Evolutionary conservation across 2,329 filamentous ascomycete genomes (phyloP).

Genomic region (Aspergillus transmontanensis): DNA sequence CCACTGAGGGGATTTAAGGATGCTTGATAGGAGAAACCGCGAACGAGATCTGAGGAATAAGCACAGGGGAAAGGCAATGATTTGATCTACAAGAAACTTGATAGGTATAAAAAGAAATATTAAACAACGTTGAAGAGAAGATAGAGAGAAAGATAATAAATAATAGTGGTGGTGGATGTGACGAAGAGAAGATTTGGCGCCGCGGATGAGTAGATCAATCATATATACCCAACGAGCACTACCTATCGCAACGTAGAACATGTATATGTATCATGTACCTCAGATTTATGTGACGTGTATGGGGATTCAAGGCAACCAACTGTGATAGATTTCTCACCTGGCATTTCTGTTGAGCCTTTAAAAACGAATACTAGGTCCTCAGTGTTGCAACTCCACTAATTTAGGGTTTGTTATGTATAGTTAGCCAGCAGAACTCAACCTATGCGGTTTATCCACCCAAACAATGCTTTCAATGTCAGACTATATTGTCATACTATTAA

Average conservation of each 20-base stretch:
- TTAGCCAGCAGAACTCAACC: neutral
- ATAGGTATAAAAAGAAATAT: neutral
- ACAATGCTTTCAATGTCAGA: neutral
- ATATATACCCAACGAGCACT: conserved; percentile 1
- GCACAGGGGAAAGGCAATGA: neutral
- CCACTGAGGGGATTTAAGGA: neutral
- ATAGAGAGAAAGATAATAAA: neutral
- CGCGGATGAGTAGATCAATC: neutral
- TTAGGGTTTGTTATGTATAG: neutral
- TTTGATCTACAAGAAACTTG: neutral
- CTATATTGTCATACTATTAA: neutral
- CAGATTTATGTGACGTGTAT: neutral
- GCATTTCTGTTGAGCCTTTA: neutral
- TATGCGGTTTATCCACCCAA: neutral
- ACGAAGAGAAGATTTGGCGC: neutral
- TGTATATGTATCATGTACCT: conserved; percentile 4
- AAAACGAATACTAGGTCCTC: neutral
- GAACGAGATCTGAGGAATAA: neutral
- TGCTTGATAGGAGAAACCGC: neutral
- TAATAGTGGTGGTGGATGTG: neutral
- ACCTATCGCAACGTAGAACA: neutral
- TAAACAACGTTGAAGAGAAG: neutral
- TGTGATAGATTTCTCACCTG: neutral
- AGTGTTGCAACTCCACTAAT: neutral
- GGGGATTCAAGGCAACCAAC: neutral